Evolutionary conservation across 2,329 filamentous ascomycete species (phyloP).

Genomic region (Setomelanomma holmii): DNA sequence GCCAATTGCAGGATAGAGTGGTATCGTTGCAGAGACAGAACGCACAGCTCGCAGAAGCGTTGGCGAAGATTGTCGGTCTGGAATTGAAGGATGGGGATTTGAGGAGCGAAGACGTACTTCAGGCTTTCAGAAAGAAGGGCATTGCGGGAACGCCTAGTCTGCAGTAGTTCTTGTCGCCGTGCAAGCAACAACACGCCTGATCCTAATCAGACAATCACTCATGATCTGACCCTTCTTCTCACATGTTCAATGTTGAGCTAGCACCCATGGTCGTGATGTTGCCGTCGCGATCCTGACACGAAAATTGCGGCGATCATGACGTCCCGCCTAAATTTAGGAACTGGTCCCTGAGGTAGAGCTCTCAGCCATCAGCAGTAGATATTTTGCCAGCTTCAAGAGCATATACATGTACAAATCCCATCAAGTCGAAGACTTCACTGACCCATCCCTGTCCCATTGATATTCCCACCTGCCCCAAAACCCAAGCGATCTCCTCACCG

Average conservation of each 20-base stretch:
- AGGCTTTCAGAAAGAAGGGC: conserved; percentile 15
- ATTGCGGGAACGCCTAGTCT: conserved; percentile 3
- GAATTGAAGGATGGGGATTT: conserved; percentile 28
- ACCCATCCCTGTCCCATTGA: neutral
- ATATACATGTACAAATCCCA: neutral
- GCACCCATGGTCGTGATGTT: neutral
- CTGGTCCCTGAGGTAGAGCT: conserved; percentile 6
- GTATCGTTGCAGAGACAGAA: conserved; percentile 34
- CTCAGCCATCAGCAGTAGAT: conserved; percentile 3
- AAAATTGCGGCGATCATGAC: conserved; percentile 5
- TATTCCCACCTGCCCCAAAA: neutral
- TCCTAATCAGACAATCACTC: neutral
- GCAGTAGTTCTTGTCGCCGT: too few species aligned
- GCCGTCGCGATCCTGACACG: neutral
- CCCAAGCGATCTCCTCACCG: conserved; percentile 20
- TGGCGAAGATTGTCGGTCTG: conserved; percentile 36
- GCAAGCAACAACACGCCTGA: too few species aligned
- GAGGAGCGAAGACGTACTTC: conserved; percentile 24
- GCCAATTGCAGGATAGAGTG: conserved; percentile 25
- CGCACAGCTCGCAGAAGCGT: conserved; percentile 29
- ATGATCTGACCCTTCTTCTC: neutral
- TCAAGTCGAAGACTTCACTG: neutral
- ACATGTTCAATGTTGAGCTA: too few species aligned
- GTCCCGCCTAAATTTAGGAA: conserved; percentile 16
- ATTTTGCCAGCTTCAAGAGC: neutral